Evolutionary conservation across 768 basidiomycete genomes (phyloP).

Genomic region (Lentinula detonsa): DNA sequence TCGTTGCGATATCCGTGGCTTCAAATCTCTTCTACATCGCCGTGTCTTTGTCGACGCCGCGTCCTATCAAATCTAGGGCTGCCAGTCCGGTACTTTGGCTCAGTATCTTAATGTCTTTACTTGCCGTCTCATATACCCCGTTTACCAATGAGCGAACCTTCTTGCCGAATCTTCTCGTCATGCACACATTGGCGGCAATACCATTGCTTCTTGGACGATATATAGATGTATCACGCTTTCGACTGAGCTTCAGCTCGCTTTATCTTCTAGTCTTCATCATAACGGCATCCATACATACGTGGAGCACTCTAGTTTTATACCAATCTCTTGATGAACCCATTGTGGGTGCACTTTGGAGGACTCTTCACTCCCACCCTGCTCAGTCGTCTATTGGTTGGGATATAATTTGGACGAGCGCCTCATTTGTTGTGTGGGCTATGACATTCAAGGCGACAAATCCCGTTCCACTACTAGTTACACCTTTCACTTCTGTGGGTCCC

Average conservation of each 20-base stretch:
- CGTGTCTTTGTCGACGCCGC: conserved; percentile 29
- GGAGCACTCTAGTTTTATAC: conserved; percentile 21
- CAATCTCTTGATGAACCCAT: conserved; percentile 11
- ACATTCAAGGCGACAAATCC: background rate
- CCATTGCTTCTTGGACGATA: conserved; percentile 35
- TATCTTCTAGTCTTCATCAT: conserved; percentile 29
- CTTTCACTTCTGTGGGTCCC: background rate
- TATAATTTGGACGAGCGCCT: conserved; percentile 48
- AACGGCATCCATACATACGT: conserved; percentile 27
- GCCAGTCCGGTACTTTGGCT: conserved; percentile 27
- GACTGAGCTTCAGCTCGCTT: conserved; percentile 22
- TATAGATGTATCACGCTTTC: conserved; percentile 9
- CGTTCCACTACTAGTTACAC: background rate
- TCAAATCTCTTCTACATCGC: conserved; percentile 58
- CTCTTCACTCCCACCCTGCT: conserved; percentile 48
- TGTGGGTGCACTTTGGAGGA: conserved; percentile 23
- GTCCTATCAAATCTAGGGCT: conserved; percentile 2
- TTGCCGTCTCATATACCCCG: conserved; percentile 38
- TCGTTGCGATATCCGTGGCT: conserved; percentile 66
- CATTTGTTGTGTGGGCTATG: conserved; percentile 30
- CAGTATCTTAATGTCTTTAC: conserved; percentile 38
- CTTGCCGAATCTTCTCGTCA: conserved; percentile 51
- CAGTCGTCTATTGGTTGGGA: conserved; percentile 64
- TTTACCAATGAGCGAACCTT: conserved; percentile 37
- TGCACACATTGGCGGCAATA: conserved; percentile 52